These are phyloP conservation scores for Citrus maxima DNA, from an alignment of 345 rosid genomes.

Conservation along the genomic window DNA sequence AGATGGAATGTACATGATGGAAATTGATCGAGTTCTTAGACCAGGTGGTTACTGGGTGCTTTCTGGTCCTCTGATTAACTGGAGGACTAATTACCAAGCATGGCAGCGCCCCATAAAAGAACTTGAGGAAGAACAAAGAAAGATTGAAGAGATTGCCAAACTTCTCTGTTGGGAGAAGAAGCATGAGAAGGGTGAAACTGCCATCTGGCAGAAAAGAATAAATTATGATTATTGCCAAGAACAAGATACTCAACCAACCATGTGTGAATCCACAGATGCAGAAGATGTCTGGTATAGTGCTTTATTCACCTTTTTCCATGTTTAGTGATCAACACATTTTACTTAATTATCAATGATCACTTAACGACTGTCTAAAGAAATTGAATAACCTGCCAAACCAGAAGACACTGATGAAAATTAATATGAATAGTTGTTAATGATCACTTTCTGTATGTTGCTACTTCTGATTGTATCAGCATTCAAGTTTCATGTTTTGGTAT, in stretches of 20 bases:
- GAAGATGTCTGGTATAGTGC: constrained; percentile 57
- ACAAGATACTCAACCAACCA: constrained; percentile 27
- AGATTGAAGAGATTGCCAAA: constrained; percentile 57
- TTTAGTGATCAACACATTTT: neutral
- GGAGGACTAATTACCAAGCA: constrained; percentile 46
- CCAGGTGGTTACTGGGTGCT: constrained; percentile 76
- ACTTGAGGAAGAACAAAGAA: constrained; percentile 54
- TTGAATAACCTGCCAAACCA: neutral
- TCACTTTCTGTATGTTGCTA: neutral
- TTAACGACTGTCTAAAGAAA: neutral
- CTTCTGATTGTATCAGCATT: neutral
- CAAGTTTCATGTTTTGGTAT: neutral
- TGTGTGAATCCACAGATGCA: constrained; percentile 38
- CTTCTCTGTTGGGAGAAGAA: constrained; percentile 77
- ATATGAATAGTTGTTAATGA: neutral
- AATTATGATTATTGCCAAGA: constrained; percentile 42
- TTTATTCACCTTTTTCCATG: neutral
- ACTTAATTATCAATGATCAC: too few relatives aligned
- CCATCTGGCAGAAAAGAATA: constrained; percentile 58
- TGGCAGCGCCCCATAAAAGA: constrained; percentile 59
- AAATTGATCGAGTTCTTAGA: constrained; percentile 68
- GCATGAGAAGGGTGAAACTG: constrained; percentile 60
- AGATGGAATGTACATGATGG: constrained; percentile 70
- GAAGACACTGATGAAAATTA: neutral
- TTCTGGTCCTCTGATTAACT: constrained; percentile 64